phyloP scores from a whole-genome alignment of 371 early-diverging fungal species.

The Mortierella sp. region DNA sequence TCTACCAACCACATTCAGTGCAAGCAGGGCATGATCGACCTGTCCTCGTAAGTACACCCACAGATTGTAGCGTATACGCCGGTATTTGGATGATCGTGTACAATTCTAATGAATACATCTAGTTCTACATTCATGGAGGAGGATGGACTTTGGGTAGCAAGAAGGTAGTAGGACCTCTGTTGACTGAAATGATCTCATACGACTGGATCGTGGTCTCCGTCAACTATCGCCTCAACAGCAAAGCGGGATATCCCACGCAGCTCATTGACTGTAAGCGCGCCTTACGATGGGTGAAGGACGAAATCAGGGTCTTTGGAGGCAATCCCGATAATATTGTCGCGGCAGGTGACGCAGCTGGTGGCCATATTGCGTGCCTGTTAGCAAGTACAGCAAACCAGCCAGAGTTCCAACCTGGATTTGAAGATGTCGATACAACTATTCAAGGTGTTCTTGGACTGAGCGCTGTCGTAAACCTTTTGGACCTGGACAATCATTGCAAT shows the following conservation, averaged over 20 bases:
- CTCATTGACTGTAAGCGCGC: conserved; percentile 79
- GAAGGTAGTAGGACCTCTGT: conserved; percentile 56
- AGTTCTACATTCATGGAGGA: conserved; percentile 73
- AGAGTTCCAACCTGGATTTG: conserved; percentile 77
- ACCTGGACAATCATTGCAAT: conserved; percentile 28
- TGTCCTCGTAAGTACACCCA: conserved; percentile 23
- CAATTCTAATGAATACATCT: neutral
- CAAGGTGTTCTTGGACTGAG: conserved; percentile 64
- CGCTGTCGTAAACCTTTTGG: conserved; percentile 59
- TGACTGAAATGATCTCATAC: conserved; percentile 56
- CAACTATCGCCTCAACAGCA: conserved; percentile 72
- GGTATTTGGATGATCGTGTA: neutral
- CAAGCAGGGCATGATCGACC: conserved; percentile 56
- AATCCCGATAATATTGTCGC: conserved; percentile 75
- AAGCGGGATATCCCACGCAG: conserved; percentile 69
- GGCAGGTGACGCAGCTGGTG: conserved; percentile 78
- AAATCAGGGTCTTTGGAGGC: conserved; percentile 74
- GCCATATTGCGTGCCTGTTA: conserved; percentile 72
- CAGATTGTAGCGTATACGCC: too few species aligned
- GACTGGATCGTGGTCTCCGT: conserved; percentile 76
- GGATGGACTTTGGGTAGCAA: conserved; percentile 69
- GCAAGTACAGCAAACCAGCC: conserved; percentile 71
- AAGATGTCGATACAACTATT: conserved; percentile 72
- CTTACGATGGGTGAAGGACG: conserved; percentile 76
- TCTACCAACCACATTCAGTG: conserved; percentile 37